Evolutionary conservation across 2,329 filamentous ascomycete genomes (phyloP), one percentile per base, ranked within the genome.

Genomic region (Fusarium cicatricum): DNA sequence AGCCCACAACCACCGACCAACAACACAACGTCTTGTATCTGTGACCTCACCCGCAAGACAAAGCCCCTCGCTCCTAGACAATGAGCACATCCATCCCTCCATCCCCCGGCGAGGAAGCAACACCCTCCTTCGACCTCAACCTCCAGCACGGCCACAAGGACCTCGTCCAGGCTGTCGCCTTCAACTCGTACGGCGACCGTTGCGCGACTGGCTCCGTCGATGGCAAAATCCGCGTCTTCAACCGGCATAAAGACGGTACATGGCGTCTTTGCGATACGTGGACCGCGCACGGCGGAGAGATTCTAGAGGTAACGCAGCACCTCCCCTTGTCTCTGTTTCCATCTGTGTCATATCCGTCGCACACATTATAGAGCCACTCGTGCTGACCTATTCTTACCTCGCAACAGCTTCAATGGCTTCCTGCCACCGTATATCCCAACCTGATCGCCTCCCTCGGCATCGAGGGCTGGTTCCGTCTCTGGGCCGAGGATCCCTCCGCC

Each of bases 331-430:
- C 41, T 32, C 33, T 54, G 33, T n/a, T 33, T 51, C 14, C 29
- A 14, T 40, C 19, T 57, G 45, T 55, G 48, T 46, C 55, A 60
- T 53, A 38, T 47, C 28, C 28, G 52, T 60, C 52, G 49, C 37
- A 61, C 52, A 64, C 42, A 31, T 50, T 10, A 37, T 14, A 29
- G 33, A 11, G 11, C 26, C 41, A 21, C 17, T 11, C 7, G 28
- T 29, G 34, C 60, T 68, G 42, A 67, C 60, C 11, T 12, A 28
- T 5, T 36, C 34, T 17, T 16, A 19, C 10, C 31, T 17, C 40
- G 42, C 70, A 94, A 91, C 87, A 94, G 91, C 87, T 96, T 49
- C 91, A 95, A 81, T 98, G 94, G 93, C 90, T 96, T 52, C 91
- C 92, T 1, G 90, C 92, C 0, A 94, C 91, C 60, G 88, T 95